These are phyloP conservation scores for Chlorella sp. DNA, from an alignment of 139 green algal genomes.

Conservation along the genomic window DNA sequence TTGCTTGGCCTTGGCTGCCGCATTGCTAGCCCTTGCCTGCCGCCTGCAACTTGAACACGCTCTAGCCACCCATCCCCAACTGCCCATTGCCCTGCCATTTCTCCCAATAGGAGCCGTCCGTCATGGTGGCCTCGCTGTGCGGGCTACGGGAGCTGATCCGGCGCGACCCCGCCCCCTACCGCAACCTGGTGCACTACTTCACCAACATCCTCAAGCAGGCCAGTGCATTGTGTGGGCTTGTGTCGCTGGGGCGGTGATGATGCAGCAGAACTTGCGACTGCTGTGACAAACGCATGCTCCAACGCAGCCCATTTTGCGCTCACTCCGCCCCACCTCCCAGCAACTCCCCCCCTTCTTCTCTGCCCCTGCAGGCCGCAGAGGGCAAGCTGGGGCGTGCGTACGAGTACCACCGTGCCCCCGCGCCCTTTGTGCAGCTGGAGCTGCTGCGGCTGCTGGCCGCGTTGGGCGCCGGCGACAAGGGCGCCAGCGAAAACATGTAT, in stretches of 20 bases:
- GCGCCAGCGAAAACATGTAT: conserved; percentile 89
- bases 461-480: conserved; percentile 81
- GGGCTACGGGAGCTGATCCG: conserved; percentile 84
- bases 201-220: conserved; percentile 96
- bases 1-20: no score
- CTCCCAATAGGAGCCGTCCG: conserved; percentile 87
- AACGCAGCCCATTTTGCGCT: no score
- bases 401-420: conserved; percentile 96
- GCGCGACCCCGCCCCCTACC: conserved; percentile 74
- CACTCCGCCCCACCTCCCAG: background rate
- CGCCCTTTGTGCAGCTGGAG: conserved; percentile 98
- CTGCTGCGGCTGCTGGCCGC: conserved; percentile 90
- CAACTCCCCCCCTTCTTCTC: background rate
- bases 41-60: no score
- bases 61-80: background rate
- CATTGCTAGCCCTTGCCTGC: no score
- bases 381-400: conserved; percentile 91
- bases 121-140: conserved; percentile 96
- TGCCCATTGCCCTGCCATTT: background rate
- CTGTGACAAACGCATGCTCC: no score
- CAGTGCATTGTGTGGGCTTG: conserved; percentile 14
- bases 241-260: no score
- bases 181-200: conserved; percentile 92
- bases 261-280: no score
- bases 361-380: conserved; percentile 73